Evolutionary conservation across 345 rosid species (phyloP).

Genomic region (Trapa incisa): DNA sequence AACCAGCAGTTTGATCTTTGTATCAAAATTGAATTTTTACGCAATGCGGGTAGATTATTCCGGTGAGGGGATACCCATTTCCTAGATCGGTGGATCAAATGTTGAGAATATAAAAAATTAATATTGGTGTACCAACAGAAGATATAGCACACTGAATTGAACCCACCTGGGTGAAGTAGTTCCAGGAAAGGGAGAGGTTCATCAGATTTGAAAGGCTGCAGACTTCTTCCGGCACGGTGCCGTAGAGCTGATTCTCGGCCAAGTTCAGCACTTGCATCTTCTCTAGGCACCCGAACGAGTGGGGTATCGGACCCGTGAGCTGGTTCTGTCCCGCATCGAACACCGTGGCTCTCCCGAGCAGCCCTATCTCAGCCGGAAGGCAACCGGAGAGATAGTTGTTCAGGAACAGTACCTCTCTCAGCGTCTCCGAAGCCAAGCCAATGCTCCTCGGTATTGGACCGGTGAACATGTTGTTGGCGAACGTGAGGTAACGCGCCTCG

Average conservation of each 20-base stretch:
- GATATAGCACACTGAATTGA: conserved; percentile 10
- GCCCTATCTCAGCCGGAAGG: conserved; percentile 55
- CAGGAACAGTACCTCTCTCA: conserved; percentile 51
- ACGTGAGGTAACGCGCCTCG: conserved; percentile 39
- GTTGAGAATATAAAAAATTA: too few species aligned
- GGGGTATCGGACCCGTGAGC: conserved; percentile 55
- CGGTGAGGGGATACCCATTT: too few species aligned
- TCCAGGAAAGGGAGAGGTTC: conserved; percentile 47
- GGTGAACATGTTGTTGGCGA: conserved; percentile 60
- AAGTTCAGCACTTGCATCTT: conserved; percentile 59
- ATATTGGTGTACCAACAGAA: too few species aligned
- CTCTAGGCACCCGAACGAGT: conserved; percentile 44
- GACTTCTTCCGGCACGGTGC: conserved; percentile 48
- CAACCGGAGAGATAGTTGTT: conserved; percentile 64
- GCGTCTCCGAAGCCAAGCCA: conserved; percentile 30
- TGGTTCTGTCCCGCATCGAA: conserved; percentile 50
- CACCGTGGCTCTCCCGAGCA: conserved; percentile 40
- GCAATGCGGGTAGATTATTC: too few species aligned
- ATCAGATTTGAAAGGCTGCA: conserved; percentile 41
- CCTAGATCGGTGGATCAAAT: too few species aligned
- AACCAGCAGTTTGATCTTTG: too few species aligned
- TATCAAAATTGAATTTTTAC: too few species aligned
- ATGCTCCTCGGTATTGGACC: conserved; percentile 59
- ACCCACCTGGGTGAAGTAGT: conserved; percentile 51
- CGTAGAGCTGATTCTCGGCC: conserved; percentile 48